Base-by-base conservation (phyloP, 352 stramenopile species). In the Phytophthora crassamura region DNA sequence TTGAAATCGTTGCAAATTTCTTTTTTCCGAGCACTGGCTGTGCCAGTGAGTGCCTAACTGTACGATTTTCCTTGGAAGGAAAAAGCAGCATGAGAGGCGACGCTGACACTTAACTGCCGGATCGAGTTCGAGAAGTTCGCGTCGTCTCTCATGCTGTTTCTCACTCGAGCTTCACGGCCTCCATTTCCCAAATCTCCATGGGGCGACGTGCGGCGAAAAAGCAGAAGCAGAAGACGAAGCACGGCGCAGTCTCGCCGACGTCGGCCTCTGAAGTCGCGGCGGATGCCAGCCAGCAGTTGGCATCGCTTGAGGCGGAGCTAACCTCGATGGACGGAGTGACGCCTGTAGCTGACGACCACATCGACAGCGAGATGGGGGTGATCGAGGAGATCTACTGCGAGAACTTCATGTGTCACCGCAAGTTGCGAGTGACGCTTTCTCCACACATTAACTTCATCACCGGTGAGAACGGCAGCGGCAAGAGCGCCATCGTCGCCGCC, bases 371-470 rank as follows among this genome's bases (percentile, higher is more conserved):
- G 66, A 95, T 97, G 59, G 97, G 97, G 5, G 86, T 99, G 34
- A 97, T 99, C 38, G 82, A 96, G 16, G 86, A 97, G 63, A 97
- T 99, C 32, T 98, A 98, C 78, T 93, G 94, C 46, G 93, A 98
- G 68, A 98, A 99, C 70, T 99, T 99, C 74, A 99, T 99, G 97
- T 99, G 96, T 74, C 97, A 99, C 65, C 89, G 88, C 50, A 97
- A 97, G 59, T 77, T 99, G 50, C 84, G 78, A 0, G 83, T 99
- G 16, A 67, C 90, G 9, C 67, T 99, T 15, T 78, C 73, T 38
- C 84, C 81, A 1, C 81, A 93, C 38, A 92, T 94, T 39, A 95
- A 94, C 52, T 94, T 95, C 33, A 95, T 96, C 70, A 95, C 86
- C 10, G 98, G 97, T 2, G 91, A 98, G 67, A 95, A 95, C 69